These are phyloP conservation scores for Cordia subcordata DNA, from an alignment of 257 asterid genomes.

Conservation along the genomic window DNA sequence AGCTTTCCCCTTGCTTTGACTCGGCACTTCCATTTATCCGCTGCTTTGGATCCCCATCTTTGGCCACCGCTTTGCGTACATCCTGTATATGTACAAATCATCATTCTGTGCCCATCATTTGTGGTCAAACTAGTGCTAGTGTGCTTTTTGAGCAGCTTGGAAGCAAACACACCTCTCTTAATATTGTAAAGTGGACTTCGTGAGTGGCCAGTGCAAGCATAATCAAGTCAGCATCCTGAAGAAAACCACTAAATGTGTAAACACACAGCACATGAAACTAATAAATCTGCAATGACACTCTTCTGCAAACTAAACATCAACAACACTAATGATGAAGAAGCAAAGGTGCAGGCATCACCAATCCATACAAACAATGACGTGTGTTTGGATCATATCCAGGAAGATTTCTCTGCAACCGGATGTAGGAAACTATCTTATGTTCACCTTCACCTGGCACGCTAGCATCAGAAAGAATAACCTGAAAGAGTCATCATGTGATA, in stretches of 20 bases:
- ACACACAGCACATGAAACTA: background rate
- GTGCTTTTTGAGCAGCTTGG: constrained; percentile 9
- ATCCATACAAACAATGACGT: constrained; percentile 65
- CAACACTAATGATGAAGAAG: background rate
- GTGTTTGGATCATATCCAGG: constrained; percentile 76
- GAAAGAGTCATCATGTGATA: constrained; percentile 10
- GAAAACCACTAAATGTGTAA: constrained; percentile 5
- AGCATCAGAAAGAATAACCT: constrained; percentile 81
- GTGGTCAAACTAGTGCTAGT: background rate
- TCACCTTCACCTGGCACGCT: constrained; percentile 86
- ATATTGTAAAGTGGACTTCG: constrained; percentile 60
- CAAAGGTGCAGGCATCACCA: constrained; percentile 36
- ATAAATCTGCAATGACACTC: background rate
- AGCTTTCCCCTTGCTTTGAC: constrained; percentile 10
- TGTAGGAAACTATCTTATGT: constrained; percentile 67
- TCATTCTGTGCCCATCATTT: constrained; percentile 6
- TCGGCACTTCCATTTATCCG: background rate
- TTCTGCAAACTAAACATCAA: background rate
- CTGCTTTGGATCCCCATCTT: constrained; percentile 4
- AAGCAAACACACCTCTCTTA: constrained; percentile 44
- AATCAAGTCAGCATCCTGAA: constrained; percentile 68
- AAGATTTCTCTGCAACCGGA: constrained; percentile 70
- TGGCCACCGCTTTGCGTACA: constrained; percentile 20
- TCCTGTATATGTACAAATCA: constrained; percentile 23
- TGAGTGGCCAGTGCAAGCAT: constrained; percentile 66